Conservation (phyloP, 2,329 filamentous ascomycete species). For the Fusarium incarnatum region DNA sequence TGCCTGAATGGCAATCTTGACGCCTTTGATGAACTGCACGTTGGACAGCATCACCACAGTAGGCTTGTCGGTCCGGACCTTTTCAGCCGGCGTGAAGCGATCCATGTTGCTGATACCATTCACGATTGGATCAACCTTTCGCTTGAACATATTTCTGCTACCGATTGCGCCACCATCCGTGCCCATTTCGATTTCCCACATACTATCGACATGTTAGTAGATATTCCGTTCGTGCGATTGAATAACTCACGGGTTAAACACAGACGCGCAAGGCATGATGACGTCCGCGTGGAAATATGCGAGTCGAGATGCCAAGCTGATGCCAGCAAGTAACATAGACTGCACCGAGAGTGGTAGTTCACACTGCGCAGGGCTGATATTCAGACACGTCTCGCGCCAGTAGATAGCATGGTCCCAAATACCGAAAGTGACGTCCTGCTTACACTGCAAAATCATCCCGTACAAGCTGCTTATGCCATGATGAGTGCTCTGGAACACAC, state of each 20-base stretch:
- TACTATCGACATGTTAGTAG: not conserved
- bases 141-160: slow-evolving; percentile 29
- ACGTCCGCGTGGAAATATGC: slow-evolving; percentile 40
- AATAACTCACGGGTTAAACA: slow-evolving; percentile 36
- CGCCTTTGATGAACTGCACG: slow-evolving; percentile 38
- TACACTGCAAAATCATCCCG: slow-evolving; percentile 32
- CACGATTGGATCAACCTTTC: slow-evolving; percentile 38
- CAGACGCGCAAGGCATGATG: slow-evolving; percentile 37
- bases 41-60: slow-evolving; percentile 40
- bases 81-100: slow-evolving; percentile 34
- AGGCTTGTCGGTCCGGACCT: slow-evolving; percentile 33
- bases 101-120: slow-evolving; percentile 40
- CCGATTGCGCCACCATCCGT: slow-evolving; percentile 31
- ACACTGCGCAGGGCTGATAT: slow-evolving; percentile 35
- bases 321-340: slow-evolving; percentile 34
- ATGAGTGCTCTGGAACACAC: slow-evolving; percentile 38
- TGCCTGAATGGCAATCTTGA: slow-evolving; percentile 35
- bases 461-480: slow-evolving; percentile 39
- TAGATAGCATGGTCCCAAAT: slow-evolving; percentile 40
- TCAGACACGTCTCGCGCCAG: slow-evolving; percentile 38
- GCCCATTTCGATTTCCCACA: slow-evolving; percentile 39
- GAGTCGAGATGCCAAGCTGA: slow-evolving; percentile 33
- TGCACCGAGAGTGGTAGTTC: slow-evolving; percentile 34
- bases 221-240: not conserved
- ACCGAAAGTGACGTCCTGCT: slow-evolving; percentile 33